A percentile compares a stretch with the other conserved stretches of the same genome.
Evolutionary conservation across 306 rosid species (phyloP).

Genomic region (Styphnolobium japonicum): DNA sequence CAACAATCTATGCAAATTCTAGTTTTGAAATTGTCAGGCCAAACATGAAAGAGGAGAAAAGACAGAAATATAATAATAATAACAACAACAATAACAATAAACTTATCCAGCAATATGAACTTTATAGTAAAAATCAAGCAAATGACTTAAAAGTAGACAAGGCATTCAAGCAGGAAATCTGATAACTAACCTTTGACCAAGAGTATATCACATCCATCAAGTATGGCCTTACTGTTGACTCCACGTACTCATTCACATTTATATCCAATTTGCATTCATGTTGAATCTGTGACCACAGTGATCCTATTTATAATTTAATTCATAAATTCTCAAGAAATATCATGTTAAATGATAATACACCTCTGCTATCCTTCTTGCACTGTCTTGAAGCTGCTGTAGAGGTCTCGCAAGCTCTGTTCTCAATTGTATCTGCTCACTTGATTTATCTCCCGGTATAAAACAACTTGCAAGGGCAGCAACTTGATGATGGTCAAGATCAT

Average conservation of each 20-base stretch:
- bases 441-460: constrained; percentile 90
- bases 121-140: not conserved
- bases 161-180: not conserved
- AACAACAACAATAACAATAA: too few species aligned
- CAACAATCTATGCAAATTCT: not conserved
- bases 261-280: constrained; percentile 92
- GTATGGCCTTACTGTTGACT: constrained; percentile 91
- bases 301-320: not conserved
- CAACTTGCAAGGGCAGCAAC: constrained; percentile 98
- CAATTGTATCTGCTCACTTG: constrained; percentile 87
- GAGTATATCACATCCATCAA: constrained; percentile 95
- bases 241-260: constrained; percentile 86
- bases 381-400: constrained; percentile 93
- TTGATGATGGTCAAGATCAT: constrained; percentile 94
- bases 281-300: constrained; percentile 63
- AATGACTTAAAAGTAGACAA: constrained; percentile 9
- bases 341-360: constrained; percentile 35
- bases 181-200: constrained; percentile 89
- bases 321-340: constrained; percentile 8
- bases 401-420: constrained; percentile 93
- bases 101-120: not conserved
- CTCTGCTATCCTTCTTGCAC: constrained; percentile 98
- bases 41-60: not conserved
- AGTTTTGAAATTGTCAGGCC: not conserved
- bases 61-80: not conserved